Conservation (phyloP, 1,284 basidiomycete species). For the Waitea zeae region DNA sequence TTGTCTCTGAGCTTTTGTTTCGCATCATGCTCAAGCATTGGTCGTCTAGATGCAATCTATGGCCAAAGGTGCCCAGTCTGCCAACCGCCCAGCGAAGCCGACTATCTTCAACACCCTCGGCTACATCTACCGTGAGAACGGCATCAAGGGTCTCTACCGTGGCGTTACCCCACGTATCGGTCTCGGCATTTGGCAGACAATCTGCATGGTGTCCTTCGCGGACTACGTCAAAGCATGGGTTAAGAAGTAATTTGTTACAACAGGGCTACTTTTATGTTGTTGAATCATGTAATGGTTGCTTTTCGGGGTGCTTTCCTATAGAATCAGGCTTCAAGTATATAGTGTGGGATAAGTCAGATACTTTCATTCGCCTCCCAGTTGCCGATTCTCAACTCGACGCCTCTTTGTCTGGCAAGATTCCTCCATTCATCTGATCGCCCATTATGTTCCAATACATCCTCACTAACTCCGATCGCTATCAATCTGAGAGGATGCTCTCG, state of each 20-base stretch:
- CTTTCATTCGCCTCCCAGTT: too few relatives aligned
- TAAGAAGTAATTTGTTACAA: slow-evolving; percentile 18
- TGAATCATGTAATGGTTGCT: too few relatives aligned
- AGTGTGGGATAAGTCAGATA: too few relatives aligned
- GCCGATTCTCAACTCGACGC: too few relatives aligned
- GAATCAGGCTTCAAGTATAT: too few relatives aligned
- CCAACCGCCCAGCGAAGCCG: slow-evolving; percentile 75
- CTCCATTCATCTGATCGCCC: too few relatives aligned
- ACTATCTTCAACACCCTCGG: slow-evolving; percentile 83
- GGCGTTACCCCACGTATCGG: slow-evolving; percentile 95
- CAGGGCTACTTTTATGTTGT: neutral
- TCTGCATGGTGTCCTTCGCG: slow-evolving; percentile 97
- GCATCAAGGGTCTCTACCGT: slow-evolving; percentile 92
- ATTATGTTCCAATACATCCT: too few relatives aligned
- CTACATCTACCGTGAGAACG: slow-evolving; percentile 95
- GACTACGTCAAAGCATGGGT: slow-evolving; percentile 88
- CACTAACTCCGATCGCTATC: too few relatives aligned
- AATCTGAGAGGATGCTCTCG: too few relatives aligned
- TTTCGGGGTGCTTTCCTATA: too few relatives aligned
- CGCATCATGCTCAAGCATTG: slow-evolving; percentile 1
- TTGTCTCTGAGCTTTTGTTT: slow-evolving; percentile 5
- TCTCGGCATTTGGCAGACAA: slow-evolving; percentile 91
- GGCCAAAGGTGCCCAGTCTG: slow-evolving; percentile 60
- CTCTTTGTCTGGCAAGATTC: too few relatives aligned
- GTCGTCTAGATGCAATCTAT: slow-evolving; percentile 88